Evolutionary conservation across 768 basidiomycete genomes (phyloP), one percentile per base, ranked within the genome.

Genomic region (Tulasnella sp.): DNA sequence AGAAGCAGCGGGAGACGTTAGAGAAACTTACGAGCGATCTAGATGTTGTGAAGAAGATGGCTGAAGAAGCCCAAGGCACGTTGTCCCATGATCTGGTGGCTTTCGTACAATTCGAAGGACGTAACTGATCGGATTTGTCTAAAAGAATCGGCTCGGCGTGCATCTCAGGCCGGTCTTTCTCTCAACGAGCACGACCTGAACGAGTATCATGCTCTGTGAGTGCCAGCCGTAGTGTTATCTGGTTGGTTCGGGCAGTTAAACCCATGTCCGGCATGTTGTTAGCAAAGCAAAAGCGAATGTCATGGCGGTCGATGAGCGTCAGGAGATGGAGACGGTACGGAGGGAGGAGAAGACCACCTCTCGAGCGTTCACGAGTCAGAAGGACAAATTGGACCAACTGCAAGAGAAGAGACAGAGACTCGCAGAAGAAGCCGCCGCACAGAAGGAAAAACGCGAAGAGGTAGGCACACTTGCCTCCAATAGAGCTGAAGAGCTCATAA

Each of bases 281-380:
- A 94, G 92, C 41, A 92, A 94, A 73, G 81, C 83, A 0, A 73
- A 78, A 5, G 86, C 92, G 15, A 88, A 83, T 63, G 71, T 86
- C 1, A 79, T 86, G 31, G 91, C 90, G 0, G 82, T 92, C 1
- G 80, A 84, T 29, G 92, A 97, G 70, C 85, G 96, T 1, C 92
- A 96, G 66, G 75, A 82, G 4, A 77, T 96, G 0, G 89, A 93
- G 62, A 79, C 81, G 0, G 77, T 93, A 5, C 76, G 76, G 12
- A 82, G 93, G 55, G 89, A 97, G 58, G 84, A 88, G 68, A 92
- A 92, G 71, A 84, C 83, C 0, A 68, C 81, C 0, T 69, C 73
- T 7, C 80, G 91, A 44, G 75, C 80, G 1, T 75, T 91, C 5
- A 69, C 78, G 0, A 81, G 85, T 57, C 72, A 87, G 3, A 77